Evolutionary conservation across 176 grass and related monocot species (phyloP).

Genomic region (Raddia distichophylla): DNA sequence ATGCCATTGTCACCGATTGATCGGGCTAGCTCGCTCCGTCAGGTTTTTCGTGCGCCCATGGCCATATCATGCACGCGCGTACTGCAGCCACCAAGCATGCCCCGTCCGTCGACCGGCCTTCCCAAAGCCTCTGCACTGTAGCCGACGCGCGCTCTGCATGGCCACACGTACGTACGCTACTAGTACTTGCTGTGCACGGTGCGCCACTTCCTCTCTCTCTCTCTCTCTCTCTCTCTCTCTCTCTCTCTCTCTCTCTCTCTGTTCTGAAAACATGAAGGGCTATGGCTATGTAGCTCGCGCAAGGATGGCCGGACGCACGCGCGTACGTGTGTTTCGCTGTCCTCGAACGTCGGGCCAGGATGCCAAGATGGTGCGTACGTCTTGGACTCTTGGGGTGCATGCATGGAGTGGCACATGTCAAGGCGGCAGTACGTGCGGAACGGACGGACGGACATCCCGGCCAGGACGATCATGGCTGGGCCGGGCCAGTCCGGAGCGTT

Average conservation of each 20-base stretch:
- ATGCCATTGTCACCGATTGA: not conserved
- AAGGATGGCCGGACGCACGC: not conserved
- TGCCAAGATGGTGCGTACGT: not conserved
- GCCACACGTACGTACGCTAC: slow-evolving; percentile 11
- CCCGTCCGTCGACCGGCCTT: not conserved
- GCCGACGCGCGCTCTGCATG: slow-evolving; percentile 34
- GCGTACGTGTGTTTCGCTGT: not conserved
- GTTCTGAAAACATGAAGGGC: not conserved
- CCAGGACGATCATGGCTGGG: not conserved
- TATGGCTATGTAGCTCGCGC: not conserved
- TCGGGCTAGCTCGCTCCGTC: too few species aligned
- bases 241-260: not conserved
- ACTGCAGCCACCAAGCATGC: not conserved
- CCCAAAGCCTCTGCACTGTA: not conserved
- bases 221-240: not conserved
- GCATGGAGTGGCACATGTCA: not conserved
- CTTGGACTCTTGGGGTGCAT: not conserved
- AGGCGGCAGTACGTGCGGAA: not conserved
- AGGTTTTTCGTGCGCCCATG: not conserved
- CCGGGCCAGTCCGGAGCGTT: not conserved
- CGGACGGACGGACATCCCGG: not conserved
- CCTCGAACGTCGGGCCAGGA: not conserved
- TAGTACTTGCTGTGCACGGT: not conserved
- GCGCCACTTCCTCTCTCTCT: not conserved
- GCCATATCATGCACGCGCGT: not conserved